These are phyloP conservation scores for Volvox africanus DNA, from an alignment of 139 green algal species.

Conservation along the genomic window DNA sequence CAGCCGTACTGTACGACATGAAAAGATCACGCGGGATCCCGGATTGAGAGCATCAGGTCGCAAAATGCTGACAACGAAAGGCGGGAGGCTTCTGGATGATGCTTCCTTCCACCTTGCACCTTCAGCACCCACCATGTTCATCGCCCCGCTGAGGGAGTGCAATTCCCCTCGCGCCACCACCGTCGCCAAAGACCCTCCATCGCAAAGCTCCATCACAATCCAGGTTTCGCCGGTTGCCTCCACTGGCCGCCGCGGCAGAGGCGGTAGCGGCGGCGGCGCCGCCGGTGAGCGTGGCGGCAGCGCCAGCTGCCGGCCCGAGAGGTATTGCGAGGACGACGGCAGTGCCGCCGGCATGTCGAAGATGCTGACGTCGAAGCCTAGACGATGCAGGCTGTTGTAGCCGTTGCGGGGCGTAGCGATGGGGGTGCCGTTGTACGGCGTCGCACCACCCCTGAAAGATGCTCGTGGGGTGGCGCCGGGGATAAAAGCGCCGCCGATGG, in stretches of 20 bases:
- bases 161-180: conserved; percentile 22
- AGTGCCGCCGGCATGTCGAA: neutral
- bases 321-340: neutral
- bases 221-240: conserved; percentile 17
- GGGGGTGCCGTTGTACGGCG: neutral
- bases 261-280: no score
- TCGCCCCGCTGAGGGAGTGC: neutral
- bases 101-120: no score
- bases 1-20: no score
- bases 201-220: conserved; percentile 60
- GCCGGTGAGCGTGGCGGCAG: neutral
- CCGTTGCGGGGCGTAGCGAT: neutral
- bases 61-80: no score
- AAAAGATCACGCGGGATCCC: no score
- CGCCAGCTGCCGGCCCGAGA: neutral
- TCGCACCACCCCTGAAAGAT: neutral
- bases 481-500: neutral
- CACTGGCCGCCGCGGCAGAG: neutral
- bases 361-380: neutral
- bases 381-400: neutral
- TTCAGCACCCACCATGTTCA: neutral
- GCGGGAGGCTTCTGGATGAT: no score
- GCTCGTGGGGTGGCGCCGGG: neutral
- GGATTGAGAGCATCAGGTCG: no score
- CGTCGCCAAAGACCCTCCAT: conserved; percentile 43